Base-by-base conservation (phyloP, 2,329 filamentous ascomycete species). In the Alternaria postmessia region DNA sequence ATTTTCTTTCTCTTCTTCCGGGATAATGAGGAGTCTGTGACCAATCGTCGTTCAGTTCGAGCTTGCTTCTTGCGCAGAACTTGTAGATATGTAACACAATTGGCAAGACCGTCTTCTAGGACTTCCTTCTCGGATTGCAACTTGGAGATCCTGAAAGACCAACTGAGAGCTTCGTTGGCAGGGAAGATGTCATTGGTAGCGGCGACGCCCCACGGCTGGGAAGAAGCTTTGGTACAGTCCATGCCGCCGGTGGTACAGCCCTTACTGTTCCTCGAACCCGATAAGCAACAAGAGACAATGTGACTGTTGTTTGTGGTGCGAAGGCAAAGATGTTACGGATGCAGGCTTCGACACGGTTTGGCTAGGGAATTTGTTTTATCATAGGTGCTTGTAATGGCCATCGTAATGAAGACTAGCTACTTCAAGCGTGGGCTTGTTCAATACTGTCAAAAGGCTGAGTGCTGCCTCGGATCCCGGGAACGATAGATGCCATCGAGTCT, bases 1-100 rank as follows among this genome's bases (percentile, higher is more conserved):
- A 73, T 67, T 63, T 67, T 73, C 64, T 77, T 77, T 59, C 59
- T 69, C 57, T 75, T 78, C 38, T 69, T 65, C 34, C 67, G 63
- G 12, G 65, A 67, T 14, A 41, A 59, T 8, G 43, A 52, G 3
- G 58, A 61, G 16, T 64, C 65, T 7, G 51, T 32, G 24, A 44
- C 59, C 26, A 77, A 59, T 7, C 64, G 61, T 4, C 64, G 66
- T n/a, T 71, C 66, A 42, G 66, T 72, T 11, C 63, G 69, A 32
- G 61, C 69, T 49, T 72, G 74, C 63, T 70, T 74, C 54, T 75
- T 73, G 44, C 72, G 72, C 16, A 78, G 67, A 11, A 66, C 70
- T 43, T 74, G 69, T 14, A 78, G 63, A 34, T 71, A 77, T 3
- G 66, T 74, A 14, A 68, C 71, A 28, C 74, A 76, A 42, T 73